Conservation (phyloP, 169 alveolate species). For the Cryptosporidium sp. region DNA sequence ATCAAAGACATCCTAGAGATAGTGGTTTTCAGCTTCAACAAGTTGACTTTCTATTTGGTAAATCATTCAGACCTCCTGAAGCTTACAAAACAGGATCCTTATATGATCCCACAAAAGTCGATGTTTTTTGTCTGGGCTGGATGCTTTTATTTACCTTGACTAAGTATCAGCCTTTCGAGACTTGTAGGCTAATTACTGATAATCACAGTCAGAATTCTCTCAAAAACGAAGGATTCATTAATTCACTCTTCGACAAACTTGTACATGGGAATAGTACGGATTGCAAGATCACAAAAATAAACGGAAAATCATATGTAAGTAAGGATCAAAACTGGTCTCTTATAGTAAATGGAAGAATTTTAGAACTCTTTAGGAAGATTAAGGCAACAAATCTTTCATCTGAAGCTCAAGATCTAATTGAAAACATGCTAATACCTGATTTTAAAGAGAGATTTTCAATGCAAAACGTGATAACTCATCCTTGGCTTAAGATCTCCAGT, state of each 20-base stretch:
- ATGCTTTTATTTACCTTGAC: slow-evolving; percentile 82
- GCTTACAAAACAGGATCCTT: slow-evolving; percentile 75
- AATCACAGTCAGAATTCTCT: neutral
- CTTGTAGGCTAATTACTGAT: slow-evolving; percentile 60
- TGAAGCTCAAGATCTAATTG: slow-evolving; percentile 42
- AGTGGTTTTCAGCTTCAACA: slow-evolving; percentile 64
- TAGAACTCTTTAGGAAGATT: slow-evolving; percentile 35
- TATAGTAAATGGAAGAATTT: slow-evolving; percentile 21
- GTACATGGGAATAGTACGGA: neutral
- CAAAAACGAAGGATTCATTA: slow-evolving; percentile 42
- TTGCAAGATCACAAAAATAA: neutral
- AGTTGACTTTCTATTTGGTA: slow-evolving; percentile 79
- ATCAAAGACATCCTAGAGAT: slow-evolving; percentile 41
- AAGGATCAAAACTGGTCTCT: slow-evolving; percentile 63
- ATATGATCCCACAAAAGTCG: slow-evolving; percentile 84
- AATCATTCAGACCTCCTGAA: slow-evolving; percentile 86
- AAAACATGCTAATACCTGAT: slow-evolving; percentile 55
- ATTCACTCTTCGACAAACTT: neutral
- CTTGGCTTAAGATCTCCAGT: slow-evolving; percentile 31
- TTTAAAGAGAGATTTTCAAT: slow-evolving; percentile 53
- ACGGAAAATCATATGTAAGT: neutral
- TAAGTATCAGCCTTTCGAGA: slow-evolving; percentile 82
- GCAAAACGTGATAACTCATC: slow-evolving; percentile 42
- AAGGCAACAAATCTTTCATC: slow-evolving; percentile 64
- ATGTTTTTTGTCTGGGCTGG: slow-evolving; percentile 84